Percentiles rank a stretch among this genome's conserved stretches.
These are phyloP conservation scores for Kwoniella pini DNA, from an alignment of 768 basidiomycete genomes.

Conservation along the genomic window DNA sequence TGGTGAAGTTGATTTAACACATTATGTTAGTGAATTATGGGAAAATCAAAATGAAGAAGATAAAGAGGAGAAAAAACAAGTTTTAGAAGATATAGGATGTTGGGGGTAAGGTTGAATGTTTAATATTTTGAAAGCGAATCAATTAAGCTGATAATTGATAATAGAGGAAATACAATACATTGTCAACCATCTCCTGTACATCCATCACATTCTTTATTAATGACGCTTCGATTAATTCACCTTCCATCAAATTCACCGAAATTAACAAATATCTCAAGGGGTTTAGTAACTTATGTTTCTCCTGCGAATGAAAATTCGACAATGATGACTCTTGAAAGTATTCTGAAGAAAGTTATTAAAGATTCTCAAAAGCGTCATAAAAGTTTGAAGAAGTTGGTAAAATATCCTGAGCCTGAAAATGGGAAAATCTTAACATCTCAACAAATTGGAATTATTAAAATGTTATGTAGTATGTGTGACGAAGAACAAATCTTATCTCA, in stretches of 20 bases:
- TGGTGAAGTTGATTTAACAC: slow-evolving; percentile 68
- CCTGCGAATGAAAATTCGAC: slow-evolving; percentile 41
- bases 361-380: slow-evolving; percentile 16
- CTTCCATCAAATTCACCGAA: slow-evolving; percentile 22
- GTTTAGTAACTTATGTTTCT: slow-evolving; percentile 43
- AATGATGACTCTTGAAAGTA: slow-evolving; percentile 9
- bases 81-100: slow-evolving; percentile 68
- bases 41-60: slow-evolving; percentile 52
- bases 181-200: slow-evolving; percentile 63
- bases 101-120: slow-evolving; percentile 67
- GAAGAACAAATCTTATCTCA: slow-evolving; percentile 12
- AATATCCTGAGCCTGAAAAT: neutral
- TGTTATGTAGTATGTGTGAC: slow-evolving; percentile 15
- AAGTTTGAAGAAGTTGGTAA: neutral
- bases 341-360: slow-evolving; percentile 18
- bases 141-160: neutral
- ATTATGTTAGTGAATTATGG: slow-evolving; percentile 58
- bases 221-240: slow-evolving; percentile 44
- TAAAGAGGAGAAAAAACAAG: slow-evolving; percentile 60
- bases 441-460: slow-evolving; percentile 1
- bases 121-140: neutral
- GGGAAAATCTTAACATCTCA: neutral
- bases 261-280: slow-evolving; percentile 19
- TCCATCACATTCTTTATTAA: slow-evolving; percentile 69
- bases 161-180: slow-evolving; percentile 80